These are phyloP conservation scores for Aureobasidium pullulans DNA, from an alignment of 2,329 filamentous ascomycete genomes.

Conservation along the genomic window DNA sequence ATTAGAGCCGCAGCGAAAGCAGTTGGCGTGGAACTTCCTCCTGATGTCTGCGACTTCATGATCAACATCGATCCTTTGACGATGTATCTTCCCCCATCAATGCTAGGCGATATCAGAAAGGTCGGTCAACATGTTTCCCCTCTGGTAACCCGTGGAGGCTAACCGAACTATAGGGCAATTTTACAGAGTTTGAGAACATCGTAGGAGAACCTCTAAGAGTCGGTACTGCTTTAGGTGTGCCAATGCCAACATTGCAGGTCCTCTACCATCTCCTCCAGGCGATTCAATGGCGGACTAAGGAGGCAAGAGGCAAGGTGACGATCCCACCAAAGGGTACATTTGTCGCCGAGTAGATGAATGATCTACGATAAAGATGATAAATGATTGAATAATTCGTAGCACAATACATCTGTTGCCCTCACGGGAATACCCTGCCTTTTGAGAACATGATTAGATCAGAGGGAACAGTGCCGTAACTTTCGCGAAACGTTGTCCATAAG, in stretches of 20 bases:
- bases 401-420: background rate
- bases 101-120: constrained; percentile 48
- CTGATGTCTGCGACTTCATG: constrained; percentile 37
- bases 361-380: background rate
- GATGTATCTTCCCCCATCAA: constrained; percentile 45
- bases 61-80: constrained; percentile 45
- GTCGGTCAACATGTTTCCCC: background rate
- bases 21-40: constrained; percentile 33
- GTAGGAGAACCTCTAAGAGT: constrained; percentile 51
- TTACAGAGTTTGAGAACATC: constrained; percentile 50
- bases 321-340: constrained; percentile 16
- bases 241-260: constrained; percentile 42
- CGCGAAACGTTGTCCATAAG: background rate
- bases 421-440: background rate
- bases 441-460: background rate
- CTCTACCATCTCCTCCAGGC: constrained; percentile 44
- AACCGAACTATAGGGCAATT: constrained; percentile 36
- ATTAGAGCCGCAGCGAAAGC: constrained; percentile 39
- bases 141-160: background rate
- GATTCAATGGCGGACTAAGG: constrained; percentile 34
- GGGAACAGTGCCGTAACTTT: background rate
- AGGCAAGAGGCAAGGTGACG: constrained; percentile 8
- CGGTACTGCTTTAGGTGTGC: constrained; percentile 41
- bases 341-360: constrained; percentile 7
- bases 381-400: no score